Conservation (phyloP, 306 rosid genomes). For the Fragaria nilgerrensis region DNA sequence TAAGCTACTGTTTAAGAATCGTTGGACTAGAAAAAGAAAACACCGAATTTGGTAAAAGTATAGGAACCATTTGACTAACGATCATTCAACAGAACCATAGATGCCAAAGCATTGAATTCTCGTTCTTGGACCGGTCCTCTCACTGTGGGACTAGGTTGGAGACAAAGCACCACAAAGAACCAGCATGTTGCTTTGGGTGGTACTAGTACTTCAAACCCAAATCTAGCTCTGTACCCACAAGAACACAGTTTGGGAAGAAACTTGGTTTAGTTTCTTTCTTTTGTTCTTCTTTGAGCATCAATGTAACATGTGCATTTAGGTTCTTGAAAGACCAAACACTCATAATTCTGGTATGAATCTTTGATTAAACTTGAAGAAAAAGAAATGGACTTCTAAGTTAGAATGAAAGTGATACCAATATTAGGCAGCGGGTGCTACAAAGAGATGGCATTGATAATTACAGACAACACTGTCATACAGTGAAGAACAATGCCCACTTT, state of each 20-base stretch:
- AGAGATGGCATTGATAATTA: background rate
- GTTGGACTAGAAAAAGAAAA: background rate
- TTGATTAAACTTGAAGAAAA: background rate
- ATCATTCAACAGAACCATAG: background rate
- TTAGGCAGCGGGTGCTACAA: background rate
- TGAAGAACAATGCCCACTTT: background rate
- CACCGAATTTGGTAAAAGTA: background rate
- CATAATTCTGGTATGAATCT: background rate
- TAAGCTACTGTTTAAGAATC: background rate
- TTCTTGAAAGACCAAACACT: background rate
- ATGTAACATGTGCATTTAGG: background rate
- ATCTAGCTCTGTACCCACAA: background rate
- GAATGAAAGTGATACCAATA: background rate
- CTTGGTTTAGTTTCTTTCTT: background rate
- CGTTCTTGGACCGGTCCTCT: constrained; percentile 1
- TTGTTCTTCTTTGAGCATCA: background rate
- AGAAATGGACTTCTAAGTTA: background rate
- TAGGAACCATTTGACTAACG: background rate
- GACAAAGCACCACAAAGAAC: background rate
- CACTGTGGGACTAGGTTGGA: background rate
- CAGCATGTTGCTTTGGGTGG: background rate
- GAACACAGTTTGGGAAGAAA: background rate
- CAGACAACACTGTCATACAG: background rate
- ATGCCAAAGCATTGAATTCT: background rate
- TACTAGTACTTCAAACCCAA: background rate